A percentile compares a stretch with the other conserved stretches of the same genome.
These are phyloP conservation scores for Pseudogymnoascus sp. DNA, from an alignment of 2,329 filamentous ascomycete genomes.

Conservation along the genomic window DNA sequence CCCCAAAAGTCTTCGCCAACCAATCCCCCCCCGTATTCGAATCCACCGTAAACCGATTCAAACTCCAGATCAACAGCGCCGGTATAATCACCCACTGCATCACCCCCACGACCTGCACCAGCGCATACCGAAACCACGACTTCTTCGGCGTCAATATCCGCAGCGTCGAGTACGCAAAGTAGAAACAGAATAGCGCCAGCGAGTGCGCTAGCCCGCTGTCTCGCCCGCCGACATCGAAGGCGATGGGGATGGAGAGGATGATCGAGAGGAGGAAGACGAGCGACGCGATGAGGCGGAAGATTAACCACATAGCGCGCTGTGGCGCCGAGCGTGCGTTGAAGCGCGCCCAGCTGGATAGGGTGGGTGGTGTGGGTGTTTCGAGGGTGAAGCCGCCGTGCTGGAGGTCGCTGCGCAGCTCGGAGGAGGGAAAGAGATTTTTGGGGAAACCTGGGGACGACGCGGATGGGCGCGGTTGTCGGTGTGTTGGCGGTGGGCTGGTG, in stretches of 20 bases:
- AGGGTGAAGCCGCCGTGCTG: background rate
- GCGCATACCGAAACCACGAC: slow-evolving; percentile 64
- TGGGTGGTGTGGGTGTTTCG: background rate
- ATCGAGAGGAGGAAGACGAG: slow-evolving; percentile 82
- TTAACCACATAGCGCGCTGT: slow-evolving; percentile 60
- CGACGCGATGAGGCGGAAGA: slow-evolving; percentile 71
- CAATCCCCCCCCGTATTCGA: slow-evolving; percentile 62
- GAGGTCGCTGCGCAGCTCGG: background rate
- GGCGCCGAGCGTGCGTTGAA: slow-evolving; percentile 37
- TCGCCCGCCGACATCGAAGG: slow-evolving; percentile 94
- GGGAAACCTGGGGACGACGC: background rate
- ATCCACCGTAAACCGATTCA: slow-evolving; percentile 92
- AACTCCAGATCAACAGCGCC: slow-evolving; percentile 81
- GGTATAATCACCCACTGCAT: slow-evolving; percentile 85
- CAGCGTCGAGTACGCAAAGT: slow-evolving; percentile 76
- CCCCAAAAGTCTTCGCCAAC: slow-evolving; percentile 70
- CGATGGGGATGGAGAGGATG: slow-evolving; percentile 89
- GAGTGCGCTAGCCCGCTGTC: slow-evolving; percentile 93
- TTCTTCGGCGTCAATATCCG: slow-evolving; percentile 71
- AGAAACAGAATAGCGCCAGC: slow-evolving; percentile 79
- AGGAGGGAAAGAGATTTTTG: background rate
- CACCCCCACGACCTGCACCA: slow-evolving; percentile 60
- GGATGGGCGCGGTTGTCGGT: background rate
- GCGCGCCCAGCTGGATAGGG: slow-evolving; percentile 30
- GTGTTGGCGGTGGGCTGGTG: background rate